Conservation (phyloP, 164 flowering plant species). For the Chimonanthus praecox region DNA sequence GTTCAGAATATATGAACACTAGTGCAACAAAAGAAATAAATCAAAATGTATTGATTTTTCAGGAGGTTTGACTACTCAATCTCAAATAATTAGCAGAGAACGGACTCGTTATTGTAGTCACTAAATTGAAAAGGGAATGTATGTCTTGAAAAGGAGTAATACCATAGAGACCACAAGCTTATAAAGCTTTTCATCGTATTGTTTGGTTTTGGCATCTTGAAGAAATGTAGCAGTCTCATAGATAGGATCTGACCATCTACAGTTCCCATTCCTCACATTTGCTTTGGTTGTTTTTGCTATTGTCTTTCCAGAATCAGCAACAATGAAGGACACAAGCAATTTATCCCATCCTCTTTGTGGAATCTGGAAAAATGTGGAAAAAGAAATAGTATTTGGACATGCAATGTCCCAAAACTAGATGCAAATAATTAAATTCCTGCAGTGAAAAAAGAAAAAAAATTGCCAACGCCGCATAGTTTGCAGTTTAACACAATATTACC, state of each 20-base stretch:
- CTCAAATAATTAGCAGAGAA: neutral
- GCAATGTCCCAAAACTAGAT: too few relatives aligned
- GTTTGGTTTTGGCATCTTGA: constrained; percentile 69
- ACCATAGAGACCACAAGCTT: constrained; percentile 91
- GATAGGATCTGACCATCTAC: constrained; percentile 98
- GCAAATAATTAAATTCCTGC: neutral
- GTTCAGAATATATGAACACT: too few relatives aligned
- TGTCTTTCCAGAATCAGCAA: constrained; percentile 81
- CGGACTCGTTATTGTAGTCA: neutral
- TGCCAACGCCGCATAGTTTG: too few relatives aligned
- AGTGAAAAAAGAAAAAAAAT: too few relatives aligned
- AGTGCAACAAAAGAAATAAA: too few relatives aligned
- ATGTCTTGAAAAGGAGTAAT: constrained; percentile 12
- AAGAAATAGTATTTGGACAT: too few relatives aligned
- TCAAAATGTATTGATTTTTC: too few relatives aligned
- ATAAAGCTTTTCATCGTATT: constrained; percentile 80
- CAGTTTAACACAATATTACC: too few relatives aligned
- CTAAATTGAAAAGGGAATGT: neutral
- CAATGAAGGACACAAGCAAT: constrained; percentile 74
- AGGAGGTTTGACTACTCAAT: too few relatives aligned
- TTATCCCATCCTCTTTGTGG: constrained; percentile 97
- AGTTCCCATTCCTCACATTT: constrained; percentile 84
- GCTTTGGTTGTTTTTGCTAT: constrained; percentile 90
- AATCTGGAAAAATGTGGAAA: constrained; percentile 40
- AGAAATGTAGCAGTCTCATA: constrained; percentile 97